Base-by-base conservation (phyloP, 1,139 yeast species). In the Geotrichum europaeum region DNA sequence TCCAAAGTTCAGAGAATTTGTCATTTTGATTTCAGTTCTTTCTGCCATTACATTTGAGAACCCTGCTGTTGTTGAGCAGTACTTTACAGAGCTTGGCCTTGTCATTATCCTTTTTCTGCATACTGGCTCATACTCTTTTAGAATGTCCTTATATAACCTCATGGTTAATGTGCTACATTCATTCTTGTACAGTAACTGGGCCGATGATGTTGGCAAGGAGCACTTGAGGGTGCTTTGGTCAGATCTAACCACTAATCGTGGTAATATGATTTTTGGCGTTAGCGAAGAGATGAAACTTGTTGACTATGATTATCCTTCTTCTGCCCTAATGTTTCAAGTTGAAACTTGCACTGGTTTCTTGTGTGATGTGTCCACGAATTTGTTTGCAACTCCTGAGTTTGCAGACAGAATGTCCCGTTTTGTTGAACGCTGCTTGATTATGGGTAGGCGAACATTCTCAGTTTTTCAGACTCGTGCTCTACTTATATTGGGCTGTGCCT, bases 21-120 rank as follows among this genome's bases (percentile, higher is more conserved):
- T 84, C 45, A 87, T 89, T 4, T 73, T 90, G 67, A 84, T 87
- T 6, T 84, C 84, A 67, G 81, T 87, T 58, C 78, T 87, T 59
- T 81, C 88, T 2, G 83, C 87, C 6, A 72, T 89, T 53, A 84
- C 89, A 64, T 90, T 89, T 76, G 94, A 89, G 70, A 83, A 91
- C 0, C 79, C 84, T 56, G 74, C 81, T 34, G 79, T 85, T 67
- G 84, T 89, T 5, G 86, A 87, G 62, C 77, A 83, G 71, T 89
- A 81, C 70, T 74, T 89, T 63, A 87, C 95, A 3, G 96, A 90
- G 67, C 79, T 89, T 1, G 80, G 88, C 64, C 85, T 85, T 68
- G 77, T 88, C 63, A 82, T 87, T 45, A 81, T 95, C 0, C 78
- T 89, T 52, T 81, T 88, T 69, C 83, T 90, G 69, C 94, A 89